Evolutionary conservation across 192 early-diverging fungal genomes (phyloP), one percentile per base, ranked within the genome.

Genomic region (Gonapodya sp.): DNA sequence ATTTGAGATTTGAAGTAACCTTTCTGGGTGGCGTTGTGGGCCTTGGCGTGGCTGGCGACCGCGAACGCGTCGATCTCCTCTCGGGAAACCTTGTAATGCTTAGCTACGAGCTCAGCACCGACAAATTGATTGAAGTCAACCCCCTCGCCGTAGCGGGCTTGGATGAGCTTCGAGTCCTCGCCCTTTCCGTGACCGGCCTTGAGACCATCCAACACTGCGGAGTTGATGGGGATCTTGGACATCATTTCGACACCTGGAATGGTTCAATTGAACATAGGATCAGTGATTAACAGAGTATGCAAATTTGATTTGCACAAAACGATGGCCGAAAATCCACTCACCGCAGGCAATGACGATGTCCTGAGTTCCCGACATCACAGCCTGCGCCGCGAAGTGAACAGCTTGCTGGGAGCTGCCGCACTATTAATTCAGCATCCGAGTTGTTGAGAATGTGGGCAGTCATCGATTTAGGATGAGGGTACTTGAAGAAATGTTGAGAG

Each of bases 61-160:
- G 95, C 95, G 83, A 97, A 93, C 36, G 87, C 92, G 85, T 98
- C 97, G 84, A 96, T 96, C 82, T 87, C 89, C 86, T 97, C 94
- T 74, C 97, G 92, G 0, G 94, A 85, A 82, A 98, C 95, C 36
- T 88, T 88, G 86, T 93, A 93, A 78, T 95, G 94, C 79, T 86
- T 87, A 1, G 96, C 97, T 16, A 77, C 75, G 31, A 77, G 18
- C 75, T 77, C 75, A 14, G 75, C 75, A 34, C 8, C 75, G 30
- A 14, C 31, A 33, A 77, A 77, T 33, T 77, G 75, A 16, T 16
- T 31, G 75, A 77, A 77, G 2, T 77, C 75, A 33, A 77, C 31
- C 18, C 75, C 75, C 34, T 18, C 8, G 46, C 46, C 46, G 75
- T 77, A 77, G 30, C 75, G 75, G 18, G 18, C 75, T 8, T 18